A percentile compares a stretch with the other conserved stretches of the same genome.
Evolutionary conservation across 2,329 filamentous ascomycete genomes (phyloP).

Genomic region (Karstenula rhodostoma): DNA sequence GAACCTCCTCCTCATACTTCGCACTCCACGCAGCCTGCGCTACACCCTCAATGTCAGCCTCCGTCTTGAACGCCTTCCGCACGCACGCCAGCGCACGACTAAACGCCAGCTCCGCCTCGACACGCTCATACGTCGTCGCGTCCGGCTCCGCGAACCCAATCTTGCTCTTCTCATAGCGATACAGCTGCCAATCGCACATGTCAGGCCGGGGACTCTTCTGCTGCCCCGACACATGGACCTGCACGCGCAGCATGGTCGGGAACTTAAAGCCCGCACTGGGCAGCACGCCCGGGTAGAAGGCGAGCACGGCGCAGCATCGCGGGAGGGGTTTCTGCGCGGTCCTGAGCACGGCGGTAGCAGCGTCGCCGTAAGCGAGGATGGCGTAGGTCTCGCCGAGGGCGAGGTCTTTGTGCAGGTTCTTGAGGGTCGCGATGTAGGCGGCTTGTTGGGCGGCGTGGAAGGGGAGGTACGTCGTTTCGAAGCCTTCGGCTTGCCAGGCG

Average conservation of each 20-base stretch:
- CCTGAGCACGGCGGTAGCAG: conserved; percentile 52
- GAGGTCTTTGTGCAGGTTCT: conserved; percentile 50
- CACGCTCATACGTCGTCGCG: conserved; percentile 48
- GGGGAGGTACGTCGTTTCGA: conserved; percentile 51
- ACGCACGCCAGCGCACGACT: conserved; percentile 51
- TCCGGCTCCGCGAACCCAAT: conserved; percentile 55
- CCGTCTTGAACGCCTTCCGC: conserved; percentile 47
- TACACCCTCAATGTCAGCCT: conserved; percentile 45
- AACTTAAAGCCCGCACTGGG: conserved; percentile 49
- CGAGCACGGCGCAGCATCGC: conserved; percentile 51
- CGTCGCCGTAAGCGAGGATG: conserved; percentile 51
- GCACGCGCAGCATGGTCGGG: conserved; percentile 47
- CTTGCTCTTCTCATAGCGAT: conserved; percentile 49
- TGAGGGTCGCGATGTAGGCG: conserved; percentile 43
- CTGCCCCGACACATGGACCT: conserved; percentile 53
- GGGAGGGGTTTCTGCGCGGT: conserved; percentile 51
- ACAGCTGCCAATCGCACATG: conserved; percentile 49
- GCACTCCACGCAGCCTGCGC: conserved; percentile 44
- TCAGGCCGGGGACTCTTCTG: conserved; percentile 37
- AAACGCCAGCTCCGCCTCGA: conserved; percentile 54
- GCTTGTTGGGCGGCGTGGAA: conserved; percentile 35
- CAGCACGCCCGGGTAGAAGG: conserved; percentile 54
- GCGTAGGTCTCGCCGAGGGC: conserved; percentile 48
- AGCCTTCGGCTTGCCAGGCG: conserved; percentile 54
- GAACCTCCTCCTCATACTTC: conserved; percentile 43